Evolutionary conservation across 2,329 filamentous ascomycete species (phyloP).

Genomic region (Lomentospora prolificans): DNA sequence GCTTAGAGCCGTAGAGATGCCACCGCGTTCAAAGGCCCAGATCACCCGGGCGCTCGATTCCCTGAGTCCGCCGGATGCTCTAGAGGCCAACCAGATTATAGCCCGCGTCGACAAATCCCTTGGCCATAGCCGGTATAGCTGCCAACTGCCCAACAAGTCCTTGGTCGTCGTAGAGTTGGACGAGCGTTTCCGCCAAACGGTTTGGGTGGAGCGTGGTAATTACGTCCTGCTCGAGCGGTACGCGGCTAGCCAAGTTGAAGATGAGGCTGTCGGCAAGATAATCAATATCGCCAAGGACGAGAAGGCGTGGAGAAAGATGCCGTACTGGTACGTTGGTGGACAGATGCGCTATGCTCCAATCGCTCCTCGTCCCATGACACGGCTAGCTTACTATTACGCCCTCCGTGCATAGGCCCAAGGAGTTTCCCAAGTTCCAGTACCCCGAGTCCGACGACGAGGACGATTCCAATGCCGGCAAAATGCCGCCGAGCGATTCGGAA

Average conservation of each 20-base stretch:
- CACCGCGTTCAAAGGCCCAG: slow-evolving; percentile 6
- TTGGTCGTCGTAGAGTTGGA: slow-evolving; percentile 71
- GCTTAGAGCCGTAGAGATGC: neutral
- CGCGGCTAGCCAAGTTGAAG: slow-evolving; percentile 21
- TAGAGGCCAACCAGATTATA: slow-evolving; percentile 54
- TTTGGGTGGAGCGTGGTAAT: slow-evolving; percentile 85
- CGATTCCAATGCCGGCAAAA: slow-evolving; percentile 70
- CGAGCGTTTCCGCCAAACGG: slow-evolving; percentile 76
- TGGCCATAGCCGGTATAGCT: slow-evolving; percentile 82
- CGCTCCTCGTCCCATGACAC: neutral
- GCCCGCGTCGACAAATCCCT: slow-evolving; percentile 72
- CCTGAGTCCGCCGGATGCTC: slow-evolving; percentile 47
- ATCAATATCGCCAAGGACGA: slow-evolving; percentile 88
- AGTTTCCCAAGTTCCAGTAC: slow-evolving; percentile 48
- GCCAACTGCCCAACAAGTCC: slow-evolving; percentile 58
- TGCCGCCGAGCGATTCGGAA: slow-evolving; percentile 75
- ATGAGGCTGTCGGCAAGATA: slow-evolving; percentile 69
- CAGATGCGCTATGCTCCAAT: neutral
- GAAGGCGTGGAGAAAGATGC: slow-evolving; percentile 80
- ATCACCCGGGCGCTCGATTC: slow-evolving; percentile 62
- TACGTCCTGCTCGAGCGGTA: slow-evolving; percentile 73
- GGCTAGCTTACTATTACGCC: slow-evolving; percentile 5
- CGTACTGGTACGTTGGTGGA: slow-evolving; percentile 61
- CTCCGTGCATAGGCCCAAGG: slow-evolving; percentile 55
- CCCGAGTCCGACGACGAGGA: slow-evolving; percentile 49